Conservation (phyloP, 768 basidiomycete genomes). For the Neoboletus brunneissimus region DNA sequence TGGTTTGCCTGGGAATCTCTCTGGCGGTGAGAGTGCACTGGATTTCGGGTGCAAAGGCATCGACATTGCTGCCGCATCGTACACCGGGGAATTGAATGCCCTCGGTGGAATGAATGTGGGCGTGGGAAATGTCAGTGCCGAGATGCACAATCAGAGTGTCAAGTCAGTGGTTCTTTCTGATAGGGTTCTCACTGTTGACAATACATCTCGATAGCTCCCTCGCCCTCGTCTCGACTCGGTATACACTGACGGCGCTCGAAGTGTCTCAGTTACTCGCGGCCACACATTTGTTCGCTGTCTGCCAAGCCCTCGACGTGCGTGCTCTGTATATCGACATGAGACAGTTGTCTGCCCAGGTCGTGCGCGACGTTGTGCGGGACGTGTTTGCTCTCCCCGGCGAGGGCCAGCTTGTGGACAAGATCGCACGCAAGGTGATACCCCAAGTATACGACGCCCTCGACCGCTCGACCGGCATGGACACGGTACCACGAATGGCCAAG, state of each 20-base stretch:
- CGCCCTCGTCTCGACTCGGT: slow-evolving; percentile 79
- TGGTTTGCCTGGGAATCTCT: slow-evolving; percentile 76
- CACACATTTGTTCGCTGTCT: slow-evolving; percentile 70
- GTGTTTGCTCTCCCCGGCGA: slow-evolving; percentile 11
- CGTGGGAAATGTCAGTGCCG: slow-evolving; percentile 81
- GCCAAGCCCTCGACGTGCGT: slow-evolving; percentile 86
- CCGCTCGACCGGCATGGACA: slow-evolving; percentile 70
- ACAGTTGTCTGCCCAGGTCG: slow-evolving; percentile 22
- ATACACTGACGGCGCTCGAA: slow-evolving; percentile 74
- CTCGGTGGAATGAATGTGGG: slow-evolving; percentile 74
- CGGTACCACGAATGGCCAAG: slow-evolving; percentile 61
- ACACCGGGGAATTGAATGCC: slow-evolving; percentile 77
- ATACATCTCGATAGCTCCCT: slow-evolving; percentile 53
- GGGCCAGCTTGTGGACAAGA: slow-evolving; percentile 13
- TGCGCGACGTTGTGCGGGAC: slow-evolving; percentile 18
- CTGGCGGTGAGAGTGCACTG: slow-evolving; percentile 75
- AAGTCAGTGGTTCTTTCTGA: slow-evolving; percentile 51
- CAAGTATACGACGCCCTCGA: slow-evolving; percentile 56
- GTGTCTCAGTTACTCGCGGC: slow-evolving; percentile 72
- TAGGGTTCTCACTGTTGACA: not conserved
- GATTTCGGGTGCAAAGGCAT: slow-evolving; percentile 84
- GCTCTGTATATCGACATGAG: slow-evolving; percentile 68
- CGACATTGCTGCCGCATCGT: slow-evolving; percentile 81
- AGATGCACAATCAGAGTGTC: slow-evolving; percentile 91
- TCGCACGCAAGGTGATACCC: slow-evolving; percentile 33